Base-by-base conservation (phyloP, 2,329 filamentous ascomycete species). In the Microdochium paspali region DNA sequence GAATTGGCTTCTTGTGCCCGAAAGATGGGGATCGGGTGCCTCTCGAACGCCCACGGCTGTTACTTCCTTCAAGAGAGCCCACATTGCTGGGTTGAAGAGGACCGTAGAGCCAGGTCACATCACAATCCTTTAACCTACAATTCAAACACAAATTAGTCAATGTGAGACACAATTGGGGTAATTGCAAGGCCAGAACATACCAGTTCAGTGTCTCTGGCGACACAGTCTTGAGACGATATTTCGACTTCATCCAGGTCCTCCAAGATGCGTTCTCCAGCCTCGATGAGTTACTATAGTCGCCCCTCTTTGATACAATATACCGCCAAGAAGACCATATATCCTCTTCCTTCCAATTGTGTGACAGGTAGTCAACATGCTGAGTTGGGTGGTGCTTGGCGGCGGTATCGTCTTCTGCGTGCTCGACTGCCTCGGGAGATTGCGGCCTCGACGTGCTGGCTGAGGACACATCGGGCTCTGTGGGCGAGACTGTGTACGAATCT, bases 241-340 rank as follows among this genome's bases (percentile, higher is more conserved):
- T 95, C 44, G 86, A 77, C 67, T 97, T 97, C 62, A 88, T 86
- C 93, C 93, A 97, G 1, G 90, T 93, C 62, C 93, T 79, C 93
- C 93, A 98, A 0, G 90, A 95, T 3, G 93, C 93, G 66, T 98
- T 97, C 66, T 97, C 93, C 25, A 97, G 68, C 45, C 93, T 77
- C 28, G 83, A 84, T 30, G 85, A 80, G 63, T 96, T 91, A 56
- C 80, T 82, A 54, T 94, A 94, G 46, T 87, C 79, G 50, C 81
- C 82, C 57, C 85, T 77, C 58, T 88, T 86, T 24, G 86, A 84
- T 15, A 90, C 82, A 56, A 97, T 88, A 62, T 95, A 93, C 61
- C 90, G 84, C 93, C 93, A 97, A 1, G 91, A 96, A 5, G 87
- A 85, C 90, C 90, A 97, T 24, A 97, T 94, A 66, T 98, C 91